Percentiles rank a stretch among this genome's conserved stretches.
Conservation (phyloP, 345 rosid species). For the Odontarrhena argentea region DNA sequence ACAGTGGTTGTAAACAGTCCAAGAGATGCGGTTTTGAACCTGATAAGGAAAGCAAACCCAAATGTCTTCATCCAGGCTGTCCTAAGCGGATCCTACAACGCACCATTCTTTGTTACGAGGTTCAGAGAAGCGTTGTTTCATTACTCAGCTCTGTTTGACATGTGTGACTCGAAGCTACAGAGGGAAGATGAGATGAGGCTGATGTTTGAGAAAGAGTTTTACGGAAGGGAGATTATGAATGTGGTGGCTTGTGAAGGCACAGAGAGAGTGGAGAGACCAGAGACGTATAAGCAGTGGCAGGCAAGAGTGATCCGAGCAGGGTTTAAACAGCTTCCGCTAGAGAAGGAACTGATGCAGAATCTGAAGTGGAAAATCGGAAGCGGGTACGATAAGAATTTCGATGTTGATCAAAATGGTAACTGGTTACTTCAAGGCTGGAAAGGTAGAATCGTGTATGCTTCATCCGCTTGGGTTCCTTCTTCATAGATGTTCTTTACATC, state of each 20-base stretch:
- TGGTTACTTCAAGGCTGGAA: conserved; percentile 93
- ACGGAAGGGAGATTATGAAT: conserved; percentile 61
- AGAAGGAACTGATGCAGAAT: conserved; percentile 47
- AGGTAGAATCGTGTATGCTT: conserved; percentile 67
- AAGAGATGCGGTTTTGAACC: conserved; percentile 54
- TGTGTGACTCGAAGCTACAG: conserved; percentile 50
- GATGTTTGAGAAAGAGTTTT: conserved; percentile 66
- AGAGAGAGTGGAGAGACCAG: conserved; percentile 84
- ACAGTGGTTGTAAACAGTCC: conserved; percentile 60
- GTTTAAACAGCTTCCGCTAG: conserved; percentile 61
- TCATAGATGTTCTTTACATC: conserved; percentile 30
- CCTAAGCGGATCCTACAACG: conserved; percentile 63
- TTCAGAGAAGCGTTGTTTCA: conserved; percentile 81
- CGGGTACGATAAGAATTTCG: conserved; percentile 56
- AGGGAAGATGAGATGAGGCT: conserved; percentile 57
- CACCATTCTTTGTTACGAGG: conserved; percentile 73
- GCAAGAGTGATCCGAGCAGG: conserved; percentile 60
- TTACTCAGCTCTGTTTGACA: conserved; percentile 68
- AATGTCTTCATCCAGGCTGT: conserved; percentile 48
- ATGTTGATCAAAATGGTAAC: conserved; percentile 51
- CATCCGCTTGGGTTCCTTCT: conserved; percentile 64
- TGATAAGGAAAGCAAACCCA: conserved; percentile 66
- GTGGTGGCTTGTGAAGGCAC: conserved; percentile 76
- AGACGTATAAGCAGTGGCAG: conserved; percentile 86
- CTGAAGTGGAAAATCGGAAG: conserved; percentile 45